Conservation (phyloP, 257 asterid genomes). For the Mitragyna speciosa region DNA sequence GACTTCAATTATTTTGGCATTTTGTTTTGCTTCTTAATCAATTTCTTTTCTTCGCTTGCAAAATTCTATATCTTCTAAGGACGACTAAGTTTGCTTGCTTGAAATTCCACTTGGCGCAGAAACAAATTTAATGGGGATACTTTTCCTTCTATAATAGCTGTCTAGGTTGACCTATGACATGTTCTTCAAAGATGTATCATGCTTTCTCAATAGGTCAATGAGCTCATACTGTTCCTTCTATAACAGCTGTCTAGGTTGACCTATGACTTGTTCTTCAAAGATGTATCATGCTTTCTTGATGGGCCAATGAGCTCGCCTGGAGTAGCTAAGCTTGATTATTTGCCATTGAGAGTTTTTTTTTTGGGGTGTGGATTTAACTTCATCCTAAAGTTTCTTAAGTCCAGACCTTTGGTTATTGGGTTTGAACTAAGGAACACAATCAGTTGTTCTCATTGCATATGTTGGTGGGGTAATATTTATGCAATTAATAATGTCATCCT, state of each 20-base stretch:
- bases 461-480: not conserved
- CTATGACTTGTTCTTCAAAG: not conserved
- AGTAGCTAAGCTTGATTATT: not conserved
- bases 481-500: not conserved
- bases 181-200: not conserved
- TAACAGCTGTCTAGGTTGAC: not conserved
- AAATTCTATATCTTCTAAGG: not conserved
- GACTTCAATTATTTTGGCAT: not conserved
- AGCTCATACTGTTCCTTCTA: not conserved
- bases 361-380: not conserved
- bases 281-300: not conserved
- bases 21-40: not conserved
- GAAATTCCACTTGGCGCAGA: not conserved
- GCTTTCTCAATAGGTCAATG: too few relatives aligned
- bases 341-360: not conserved
- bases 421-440: not conserved
- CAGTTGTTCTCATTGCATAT: not conserved
- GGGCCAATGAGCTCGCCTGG: not conserved
- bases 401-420: not conserved
- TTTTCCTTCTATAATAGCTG: not conserved
- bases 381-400: not conserved
- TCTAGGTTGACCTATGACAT: not conserved
- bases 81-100: conserved; percentile 4
- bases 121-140: not conserved
- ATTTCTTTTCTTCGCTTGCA: not conserved